These are phyloP conservation scores for Daedalea quercina DNA, from an alignment of 768 basidiomycete species.

Conservation along the genomic window DNA sequence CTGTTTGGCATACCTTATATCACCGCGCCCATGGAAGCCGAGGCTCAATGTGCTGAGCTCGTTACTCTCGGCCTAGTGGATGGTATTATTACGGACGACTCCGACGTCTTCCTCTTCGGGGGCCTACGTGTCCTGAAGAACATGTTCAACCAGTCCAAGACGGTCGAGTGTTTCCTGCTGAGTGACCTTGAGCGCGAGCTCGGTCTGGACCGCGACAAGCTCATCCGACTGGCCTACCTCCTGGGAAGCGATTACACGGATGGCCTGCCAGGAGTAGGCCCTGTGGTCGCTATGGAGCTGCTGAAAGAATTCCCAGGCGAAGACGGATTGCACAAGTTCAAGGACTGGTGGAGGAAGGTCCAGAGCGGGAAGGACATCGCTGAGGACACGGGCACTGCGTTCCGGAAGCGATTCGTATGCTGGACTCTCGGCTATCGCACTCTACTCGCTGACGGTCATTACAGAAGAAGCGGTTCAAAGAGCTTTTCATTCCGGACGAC, in stretches of 20 bases:
- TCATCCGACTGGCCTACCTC: slow-evolving; percentile 87
- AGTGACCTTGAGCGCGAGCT: slow-evolving; percentile 84
- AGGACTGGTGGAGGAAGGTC: slow-evolving; percentile 91
- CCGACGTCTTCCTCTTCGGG: slow-evolving; percentile 97
- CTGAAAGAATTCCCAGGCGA: slow-evolving; percentile 88
- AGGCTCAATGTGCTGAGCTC: slow-evolving; percentile 95
- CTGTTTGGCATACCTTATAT: slow-evolving; percentile 97
- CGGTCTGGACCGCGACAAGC: slow-evolving; percentile 76
- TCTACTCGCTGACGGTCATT: neutral
- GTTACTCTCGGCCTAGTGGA: slow-evolving; percentile 83
- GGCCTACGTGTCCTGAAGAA: slow-evolving; percentile 96
- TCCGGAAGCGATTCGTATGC: slow-evolving; percentile 81
- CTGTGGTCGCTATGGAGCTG: slow-evolving; percentile 94
- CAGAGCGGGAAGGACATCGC: slow-evolving; percentile 81
- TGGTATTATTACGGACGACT: slow-evolving; percentile 98
- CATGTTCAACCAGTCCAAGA: slow-evolving; percentile 99
- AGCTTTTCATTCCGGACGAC: slow-evolving; percentile 68
- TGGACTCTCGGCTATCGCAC: neutral
- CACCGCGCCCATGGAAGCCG: slow-evolving; percentile 98
- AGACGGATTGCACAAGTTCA: slow-evolving; percentile 80
- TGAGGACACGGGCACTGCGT: slow-evolving; percentile 68
- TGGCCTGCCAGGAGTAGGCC: slow-evolving; percentile 87
- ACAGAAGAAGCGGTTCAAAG: slow-evolving; percentile 87
- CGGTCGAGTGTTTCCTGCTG: slow-evolving; percentile 90
- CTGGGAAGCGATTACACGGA: slow-evolving; percentile 97